A percentile compares a stretch with the other conserved stretches of the same genome.
phyloP scores from a whole-genome alignment of 345 rosid genomes.

The Raphanus sativus region DNA sequence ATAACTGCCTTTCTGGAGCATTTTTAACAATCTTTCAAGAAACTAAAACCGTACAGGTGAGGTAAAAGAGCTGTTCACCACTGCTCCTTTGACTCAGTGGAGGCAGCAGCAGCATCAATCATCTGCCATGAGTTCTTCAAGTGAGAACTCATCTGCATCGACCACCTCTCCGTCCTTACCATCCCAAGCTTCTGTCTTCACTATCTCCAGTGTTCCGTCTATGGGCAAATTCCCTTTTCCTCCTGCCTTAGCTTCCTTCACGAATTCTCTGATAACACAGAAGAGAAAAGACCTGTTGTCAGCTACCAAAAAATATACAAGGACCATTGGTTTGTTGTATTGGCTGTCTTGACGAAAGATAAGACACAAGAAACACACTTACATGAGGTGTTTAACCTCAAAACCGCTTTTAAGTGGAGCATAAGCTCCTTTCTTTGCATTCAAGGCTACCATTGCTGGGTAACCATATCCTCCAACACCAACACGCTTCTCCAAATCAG shows the following conservation, averaged over 20 bases:
- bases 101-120: conserved; percentile 33
- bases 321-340: conserved; percentile 1
- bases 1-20: neutral
- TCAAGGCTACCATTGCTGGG: conserved; percentile 90
- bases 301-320: conserved; percentile 1
- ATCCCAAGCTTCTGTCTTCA: conserved; percentile 81
- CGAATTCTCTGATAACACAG: conserved; percentile 65
- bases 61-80: conserved; percentile 13
- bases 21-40: neutral
- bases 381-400: conserved; percentile 75
- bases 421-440: conserved; percentile 87
- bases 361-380: conserved; percentile 37
- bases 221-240: conserved; percentile 92
- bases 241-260: conserved; percentile 82
- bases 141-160: conserved; percentile 92
- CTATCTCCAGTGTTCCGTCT: conserved; percentile 50
- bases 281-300: neutral
- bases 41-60: neutral
- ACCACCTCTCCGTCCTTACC: conserved; percentile 80
- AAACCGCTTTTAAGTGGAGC: conserved; percentile 92
- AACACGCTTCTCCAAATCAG: conserved; percentile 75
- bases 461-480: conserved; percentile 97
- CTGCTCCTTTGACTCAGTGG: conserved; percentile 43
- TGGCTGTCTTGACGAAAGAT: neutral
- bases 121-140: conserved; percentile 89